A percentile compares a stretch with the other conserved stretches of the same genome.
Evolutionary conservation across 140 eudicot genomes (phyloP).

Genomic region (Cichorium intybus): DNA sequence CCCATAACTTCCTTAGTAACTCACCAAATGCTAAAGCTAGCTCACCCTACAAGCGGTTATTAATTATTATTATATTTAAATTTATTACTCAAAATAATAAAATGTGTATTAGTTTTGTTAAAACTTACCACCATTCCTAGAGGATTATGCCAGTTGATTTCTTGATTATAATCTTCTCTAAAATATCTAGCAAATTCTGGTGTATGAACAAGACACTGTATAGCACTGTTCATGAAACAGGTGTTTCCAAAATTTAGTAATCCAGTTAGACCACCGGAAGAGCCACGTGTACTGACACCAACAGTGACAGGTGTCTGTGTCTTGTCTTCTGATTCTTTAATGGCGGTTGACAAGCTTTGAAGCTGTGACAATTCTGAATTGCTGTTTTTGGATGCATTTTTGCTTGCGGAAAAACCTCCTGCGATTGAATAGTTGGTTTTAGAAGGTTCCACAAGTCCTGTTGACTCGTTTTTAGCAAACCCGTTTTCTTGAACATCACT

Average conservation of each 20-base stretch:
- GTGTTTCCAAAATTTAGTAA: conserved; percentile 89
- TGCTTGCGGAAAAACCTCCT: conserved; percentile 65
- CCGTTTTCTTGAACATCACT: conserved; percentile 63
- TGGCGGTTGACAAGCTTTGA: conserved; percentile 43
- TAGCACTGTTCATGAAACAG: conserved; percentile 97
- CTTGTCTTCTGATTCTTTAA: conserved; percentile 46
- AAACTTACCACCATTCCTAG: conserved; percentile 95
- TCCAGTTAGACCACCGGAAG: conserved; percentile 90
- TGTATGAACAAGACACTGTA: conserved; percentile 97
- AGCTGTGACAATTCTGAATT: conserved; percentile 52
- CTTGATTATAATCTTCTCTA: conserved; percentile 83
- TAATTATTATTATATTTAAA: conserved; percentile 3
- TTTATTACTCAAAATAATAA: not conserved
- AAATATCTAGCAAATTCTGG: conserved; percentile 91
- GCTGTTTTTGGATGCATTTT: conserved; percentile 46
- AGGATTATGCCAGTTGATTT: conserved; percentile 93
- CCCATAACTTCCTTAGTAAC: conserved; percentile 87
- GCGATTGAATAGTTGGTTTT: conserved; percentile 51
- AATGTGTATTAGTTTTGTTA: not conserved
- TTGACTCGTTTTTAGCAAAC: conserved; percentile 48
- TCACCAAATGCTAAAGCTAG: conserved; percentile 96
- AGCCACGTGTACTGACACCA: conserved; percentile 90
- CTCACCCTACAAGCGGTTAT: conserved; percentile 72
- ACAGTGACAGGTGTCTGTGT: conserved; percentile 44
- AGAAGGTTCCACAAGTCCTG: conserved; percentile 56